Evolutionary conservation across 2,329 filamentous ascomycete species (phyloP).

Genomic region (Aspergillaceae sp.): DNA sequence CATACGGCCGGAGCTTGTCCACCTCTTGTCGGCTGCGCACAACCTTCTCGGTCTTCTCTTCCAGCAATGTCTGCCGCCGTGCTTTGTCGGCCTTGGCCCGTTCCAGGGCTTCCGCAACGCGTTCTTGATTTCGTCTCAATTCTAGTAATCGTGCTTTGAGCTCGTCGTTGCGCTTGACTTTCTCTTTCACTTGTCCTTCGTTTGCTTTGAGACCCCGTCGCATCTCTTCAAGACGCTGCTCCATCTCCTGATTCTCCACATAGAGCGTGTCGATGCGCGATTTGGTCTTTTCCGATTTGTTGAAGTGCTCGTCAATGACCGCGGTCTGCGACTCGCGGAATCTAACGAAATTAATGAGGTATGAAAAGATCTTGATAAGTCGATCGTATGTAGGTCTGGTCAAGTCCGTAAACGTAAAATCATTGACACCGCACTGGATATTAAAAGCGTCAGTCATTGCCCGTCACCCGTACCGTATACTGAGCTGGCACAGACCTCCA

Average conservation of each 20-base stretch:
- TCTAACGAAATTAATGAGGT: constrained; percentile 96
- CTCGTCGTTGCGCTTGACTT: constrained; percentile 76
- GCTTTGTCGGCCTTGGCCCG: constrained; percentile 72
- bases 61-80: constrained; percentile 56
- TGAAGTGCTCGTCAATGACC: constrained; percentile 88
- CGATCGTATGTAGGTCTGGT: constrained; percentile 85
- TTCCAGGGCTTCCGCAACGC: constrained; percentile 72
- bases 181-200: constrained; percentile 73
- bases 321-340: constrained; percentile 88
- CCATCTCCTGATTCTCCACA: constrained; percentile 77
- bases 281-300: constrained; percentile 80
- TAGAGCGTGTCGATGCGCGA: constrained; percentile 78
- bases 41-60: constrained; percentile 43
- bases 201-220: constrained; percentile 68
- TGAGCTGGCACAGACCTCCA: constrained; percentile 42
- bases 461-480: not conserved
- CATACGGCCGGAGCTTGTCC: constrained; percentile 82
- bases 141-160: constrained; percentile 75
- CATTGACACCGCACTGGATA: constrained; percentile 70
- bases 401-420: constrained; percentile 88
- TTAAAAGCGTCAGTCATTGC: not conserved
- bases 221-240: constrained; percentile 71
- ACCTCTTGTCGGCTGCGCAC: constrained; percentile 73
- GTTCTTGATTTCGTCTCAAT: constrained; percentile 71
- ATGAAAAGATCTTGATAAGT: constrained; percentile 90